Conservation (phyloP, 78 protist species). For the Dictyostelium firmibasis region DNA sequence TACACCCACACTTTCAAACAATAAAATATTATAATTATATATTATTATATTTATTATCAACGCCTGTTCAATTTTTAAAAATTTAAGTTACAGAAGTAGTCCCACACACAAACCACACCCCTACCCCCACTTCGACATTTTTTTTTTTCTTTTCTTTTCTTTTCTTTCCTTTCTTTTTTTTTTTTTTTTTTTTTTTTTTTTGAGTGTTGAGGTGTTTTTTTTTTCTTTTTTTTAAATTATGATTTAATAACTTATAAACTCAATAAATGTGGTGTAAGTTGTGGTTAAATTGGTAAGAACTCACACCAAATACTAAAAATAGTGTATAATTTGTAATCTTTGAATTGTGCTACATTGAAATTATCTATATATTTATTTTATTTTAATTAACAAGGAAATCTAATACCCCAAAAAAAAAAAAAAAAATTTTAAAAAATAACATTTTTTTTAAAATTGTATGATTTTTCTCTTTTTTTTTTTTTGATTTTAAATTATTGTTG, state of each 20-base stretch:
- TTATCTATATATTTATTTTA: neutral
- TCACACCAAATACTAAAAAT: neutral
- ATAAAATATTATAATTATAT: neutral
- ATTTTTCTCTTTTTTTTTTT: too few species aligned
- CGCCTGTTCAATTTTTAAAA: neutral
- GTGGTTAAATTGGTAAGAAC: neutral
- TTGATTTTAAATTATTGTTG: too few species aligned
- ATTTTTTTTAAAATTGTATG: neutral
- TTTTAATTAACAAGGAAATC: neutral
- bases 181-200: too few species aligned
- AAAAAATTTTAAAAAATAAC: too few species aligned
- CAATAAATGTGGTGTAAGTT: neutral
- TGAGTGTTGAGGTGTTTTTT: neutral
- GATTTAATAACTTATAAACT: neutral
- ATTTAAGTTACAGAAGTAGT: neutral
- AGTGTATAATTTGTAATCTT: neutral
- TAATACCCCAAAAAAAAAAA: neutral
- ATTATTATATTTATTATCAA: neutral
- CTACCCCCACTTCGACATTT: neutral
- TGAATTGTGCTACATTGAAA: neutral
- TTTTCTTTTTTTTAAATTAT: neutral
- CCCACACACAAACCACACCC: neutral
- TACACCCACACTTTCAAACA: neutral
- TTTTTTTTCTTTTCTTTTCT: neutral
- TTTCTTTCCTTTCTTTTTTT: neutral